Evolutionary conservation across 495 filamentous ascomycete species (phyloP).

Genomic region (Terfezia claveryi): DNA sequence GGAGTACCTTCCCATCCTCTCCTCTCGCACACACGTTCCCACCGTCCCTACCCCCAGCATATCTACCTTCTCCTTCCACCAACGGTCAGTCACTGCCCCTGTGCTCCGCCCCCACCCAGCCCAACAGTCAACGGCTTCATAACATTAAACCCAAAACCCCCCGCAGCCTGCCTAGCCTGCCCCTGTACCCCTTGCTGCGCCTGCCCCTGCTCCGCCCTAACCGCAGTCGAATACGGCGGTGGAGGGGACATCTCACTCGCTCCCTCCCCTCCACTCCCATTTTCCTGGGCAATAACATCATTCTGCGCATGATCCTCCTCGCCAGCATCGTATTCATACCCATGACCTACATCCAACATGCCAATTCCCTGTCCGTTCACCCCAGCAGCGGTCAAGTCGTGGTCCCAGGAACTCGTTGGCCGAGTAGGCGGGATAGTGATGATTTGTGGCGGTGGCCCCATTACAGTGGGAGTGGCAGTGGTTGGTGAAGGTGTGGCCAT

Average conservation of each 20-base stretch:
- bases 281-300: neutral
- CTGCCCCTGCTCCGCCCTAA: neutral
- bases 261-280: neutral
- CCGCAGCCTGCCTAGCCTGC: neutral
- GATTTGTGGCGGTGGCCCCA: neutral
- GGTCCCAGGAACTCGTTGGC: neutral
- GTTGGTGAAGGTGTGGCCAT: neutral
- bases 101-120: slow-evolving; percentile 5
- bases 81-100: neutral
- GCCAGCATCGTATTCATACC: neutral
- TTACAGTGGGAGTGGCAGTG: neutral
- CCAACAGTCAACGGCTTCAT: slow-evolving; percentile 1
- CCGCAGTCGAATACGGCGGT: neutral
- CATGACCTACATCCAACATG: neutral
- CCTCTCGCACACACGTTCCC: neutral
- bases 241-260: neutral
- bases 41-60: neutral
- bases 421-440: neutral
- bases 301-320: neutral
- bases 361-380: neutral
- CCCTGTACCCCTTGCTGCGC: slow-evolving; percentile 3
- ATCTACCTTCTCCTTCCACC: neutral
- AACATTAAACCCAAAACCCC: neutral
- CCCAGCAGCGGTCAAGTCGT: neutral
- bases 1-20: no score